Percentiles rank a stretch among this genome's conserved stretches.
Evolutionary conservation across 495 filamentous ascomycete species (phyloP).

Genomic region (Wilcoxina mikolae): DNA sequence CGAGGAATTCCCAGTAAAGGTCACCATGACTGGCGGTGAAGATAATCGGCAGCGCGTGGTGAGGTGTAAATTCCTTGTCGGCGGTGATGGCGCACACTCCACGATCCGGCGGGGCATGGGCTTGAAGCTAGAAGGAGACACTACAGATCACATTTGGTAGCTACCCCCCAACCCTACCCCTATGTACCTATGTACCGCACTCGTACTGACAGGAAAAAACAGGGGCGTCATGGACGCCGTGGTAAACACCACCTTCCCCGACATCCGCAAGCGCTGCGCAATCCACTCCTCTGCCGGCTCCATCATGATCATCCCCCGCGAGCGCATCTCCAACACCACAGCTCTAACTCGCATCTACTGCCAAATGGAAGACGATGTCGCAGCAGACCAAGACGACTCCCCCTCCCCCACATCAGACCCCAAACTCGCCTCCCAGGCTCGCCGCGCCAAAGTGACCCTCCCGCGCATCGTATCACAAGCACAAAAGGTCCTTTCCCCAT

Average conservation of each 20-base stretch:
- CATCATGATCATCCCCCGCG: conserved; percentile 50
- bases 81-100: conserved; percentile 68
- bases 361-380: conserved; percentile 31
- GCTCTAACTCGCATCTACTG: conserved; percentile 46
- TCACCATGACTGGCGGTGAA: conserved; percentile 9
- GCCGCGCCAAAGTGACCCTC: conserved; percentile 30
- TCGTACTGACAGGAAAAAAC: conserved; percentile 33
- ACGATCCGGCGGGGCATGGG: conserved; percentile 51
- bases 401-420: background rate
- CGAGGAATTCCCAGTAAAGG: conserved; percentile 32
- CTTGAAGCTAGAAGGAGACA: conserved; percentile 59
- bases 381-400: conserved; percentile 10
- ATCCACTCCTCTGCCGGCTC: conserved; percentile 42
- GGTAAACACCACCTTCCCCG: conserved; percentile 60
- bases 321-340: conserved; percentile 37
- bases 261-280: conserved; percentile 46
- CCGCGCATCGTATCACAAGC: conserved; percentile 46
- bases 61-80: conserved; percentile 30
- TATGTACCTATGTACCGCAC: background rate
- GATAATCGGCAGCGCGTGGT: conserved; percentile 8
- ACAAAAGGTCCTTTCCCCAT: conserved; percentile 42
- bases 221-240: conserved; percentile 72
- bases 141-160: conserved; percentile 51
- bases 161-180: background rate
- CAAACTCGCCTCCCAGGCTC: conserved; percentile 10